These are phyloP conservation scores for Penstemon newberryi DNA, from an alignment of 257 asterid genomes.

Conservation along the genomic window DNA sequence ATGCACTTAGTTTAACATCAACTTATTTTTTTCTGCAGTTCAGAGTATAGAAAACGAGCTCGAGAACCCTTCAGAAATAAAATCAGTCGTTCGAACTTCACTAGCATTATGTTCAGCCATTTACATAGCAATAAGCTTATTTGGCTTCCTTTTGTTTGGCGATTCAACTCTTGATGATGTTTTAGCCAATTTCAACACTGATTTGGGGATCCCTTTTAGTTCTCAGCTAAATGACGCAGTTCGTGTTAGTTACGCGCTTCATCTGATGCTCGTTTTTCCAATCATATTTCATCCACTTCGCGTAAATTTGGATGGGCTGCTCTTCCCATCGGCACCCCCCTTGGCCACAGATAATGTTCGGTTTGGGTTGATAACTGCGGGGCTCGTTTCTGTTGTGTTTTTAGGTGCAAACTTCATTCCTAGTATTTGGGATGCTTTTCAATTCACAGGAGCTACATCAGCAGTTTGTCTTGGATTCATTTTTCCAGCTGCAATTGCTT, in stretches of 20 bases:
- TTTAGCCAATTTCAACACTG: slow-evolving; percentile 40
- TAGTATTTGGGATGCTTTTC: slow-evolving; percentile 60
- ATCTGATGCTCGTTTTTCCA: slow-evolving; percentile 53
- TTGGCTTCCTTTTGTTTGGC: slow-evolving; percentile 62
- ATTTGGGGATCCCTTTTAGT: slow-evolving; percentile 51
- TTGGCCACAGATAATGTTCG: slow-evolving; percentile 33
- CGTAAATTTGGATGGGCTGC: slow-evolving; percentile 47
- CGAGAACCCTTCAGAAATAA: slow-evolving; percentile 40
- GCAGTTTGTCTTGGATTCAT: slow-evolving; percentile 53
- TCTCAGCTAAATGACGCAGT: slow-evolving; percentile 45
- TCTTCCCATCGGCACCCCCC: slow-evolving; percentile 37
- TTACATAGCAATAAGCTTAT: slow-evolving; percentile 58
- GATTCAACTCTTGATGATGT: slow-evolving; percentile 53
- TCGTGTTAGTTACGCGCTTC: slow-evolving; percentile 51
- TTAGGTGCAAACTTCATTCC: slow-evolving; percentile 58
- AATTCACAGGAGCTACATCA: slow-evolving; percentile 54
- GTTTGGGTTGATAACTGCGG: slow-evolving; percentile 34
- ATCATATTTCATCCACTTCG: slow-evolving; percentile 48
- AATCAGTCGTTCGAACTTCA: slow-evolving; percentile 48
- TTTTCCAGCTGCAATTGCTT: slow-evolving; percentile 46
- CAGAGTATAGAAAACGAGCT: slow-evolving; percentile 61
- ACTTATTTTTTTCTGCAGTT: slow-evolving; percentile 37
- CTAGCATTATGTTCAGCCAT: slow-evolving; percentile 49
- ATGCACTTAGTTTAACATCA: too few relatives aligned
- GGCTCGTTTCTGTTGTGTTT: slow-evolving; percentile 37